Evolutionary conservation across 208 protist species (phyloP).

Genomic region (Acanthamoeba culbertsoni): DNA sequence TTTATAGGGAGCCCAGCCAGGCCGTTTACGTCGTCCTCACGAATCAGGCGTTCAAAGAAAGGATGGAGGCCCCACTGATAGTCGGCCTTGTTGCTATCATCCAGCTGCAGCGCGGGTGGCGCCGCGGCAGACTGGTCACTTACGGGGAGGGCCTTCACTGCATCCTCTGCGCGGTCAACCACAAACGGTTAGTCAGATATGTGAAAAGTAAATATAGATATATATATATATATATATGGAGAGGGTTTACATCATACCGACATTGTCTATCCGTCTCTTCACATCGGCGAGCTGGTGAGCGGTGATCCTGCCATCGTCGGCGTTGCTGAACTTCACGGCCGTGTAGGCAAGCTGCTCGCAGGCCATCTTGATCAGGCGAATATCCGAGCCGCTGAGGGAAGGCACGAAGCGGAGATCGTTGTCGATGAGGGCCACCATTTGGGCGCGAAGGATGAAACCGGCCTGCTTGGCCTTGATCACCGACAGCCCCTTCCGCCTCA

Average conservation of each 20-base stretch:
- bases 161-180: not conserved
- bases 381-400: constrained; percentile 56
- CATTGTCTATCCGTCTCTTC: constrained; percentile 14
- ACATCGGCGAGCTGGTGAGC: constrained; percentile 42
- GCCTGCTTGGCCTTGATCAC: constrained; percentile 49
- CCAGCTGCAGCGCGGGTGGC: constrained; percentile 3
- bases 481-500: constrained; percentile 40
- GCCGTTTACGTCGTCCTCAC: constrained; percentile 66
- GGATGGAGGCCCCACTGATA: constrained; percentile 61
- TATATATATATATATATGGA: too few species aligned
- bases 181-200: not conserved
- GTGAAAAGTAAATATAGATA: not conserved
- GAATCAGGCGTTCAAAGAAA: constrained; percentile 70
- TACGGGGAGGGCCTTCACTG: not conserved
- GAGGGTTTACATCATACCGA: too few species aligned
- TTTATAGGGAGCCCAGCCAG: constrained; percentile 62
- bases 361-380: constrained; percentile 61
- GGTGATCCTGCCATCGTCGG: not conserved
- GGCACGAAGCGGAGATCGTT: constrained; percentile 59
- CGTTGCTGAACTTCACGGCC: constrained; percentile 53
- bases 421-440: constrained; percentile 49
- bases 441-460: constrained; percentile 13
- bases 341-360: constrained; percentile 62
- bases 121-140: not conserved
- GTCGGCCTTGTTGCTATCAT: constrained; percentile 37